These are phyloP conservation scores for Diutina catenulata DNA, from an alignment of 1,139 yeast genomes.

Conservation along the genomic window DNA sequence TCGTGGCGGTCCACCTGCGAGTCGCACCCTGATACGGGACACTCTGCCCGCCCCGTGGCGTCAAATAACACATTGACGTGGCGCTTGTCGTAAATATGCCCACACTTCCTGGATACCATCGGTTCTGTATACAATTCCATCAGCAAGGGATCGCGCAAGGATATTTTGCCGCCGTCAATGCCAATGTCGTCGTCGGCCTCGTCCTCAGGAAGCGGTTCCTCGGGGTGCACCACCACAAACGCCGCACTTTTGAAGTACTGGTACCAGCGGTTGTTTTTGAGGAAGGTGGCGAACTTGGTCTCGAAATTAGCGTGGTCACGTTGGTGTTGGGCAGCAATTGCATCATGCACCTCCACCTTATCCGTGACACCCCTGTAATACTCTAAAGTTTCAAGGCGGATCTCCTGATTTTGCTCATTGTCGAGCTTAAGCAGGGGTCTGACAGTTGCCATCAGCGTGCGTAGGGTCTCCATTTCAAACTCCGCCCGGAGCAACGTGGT, in stretches of 20 bases:
- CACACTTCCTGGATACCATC: not conserved
- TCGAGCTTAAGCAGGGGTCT: not conserved
- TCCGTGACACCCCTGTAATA: not conserved
- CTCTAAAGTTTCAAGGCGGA: not conserved
- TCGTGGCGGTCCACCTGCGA: not conserved
- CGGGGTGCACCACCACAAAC: not conserved
- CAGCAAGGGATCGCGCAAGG: not conserved
- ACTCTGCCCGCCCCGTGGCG: not conserved
- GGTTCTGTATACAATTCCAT: not conserved
- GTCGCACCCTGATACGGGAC: not conserved
- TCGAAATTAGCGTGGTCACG: not conserved
- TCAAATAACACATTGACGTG: not conserved
- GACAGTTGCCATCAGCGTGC: not conserved
- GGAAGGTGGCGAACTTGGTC: not conserved
- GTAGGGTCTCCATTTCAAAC: not conserved
- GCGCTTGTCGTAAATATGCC: not conserved
- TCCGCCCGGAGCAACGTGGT: not conserved
- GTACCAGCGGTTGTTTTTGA: not conserved
- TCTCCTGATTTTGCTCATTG: not conserved
- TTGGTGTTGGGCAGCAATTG: not conserved
- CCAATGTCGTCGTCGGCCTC: not conserved
- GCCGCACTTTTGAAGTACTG: not conserved
- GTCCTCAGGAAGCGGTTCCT: not conserved
- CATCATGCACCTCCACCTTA: not conserved
- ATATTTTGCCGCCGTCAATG: constrained; percentile 1